These are phyloP conservation scores for Xeromyces bisporus DNA, from an alignment of 495 filamentous ascomycete species.

Conservation along the genomic window DNA sequence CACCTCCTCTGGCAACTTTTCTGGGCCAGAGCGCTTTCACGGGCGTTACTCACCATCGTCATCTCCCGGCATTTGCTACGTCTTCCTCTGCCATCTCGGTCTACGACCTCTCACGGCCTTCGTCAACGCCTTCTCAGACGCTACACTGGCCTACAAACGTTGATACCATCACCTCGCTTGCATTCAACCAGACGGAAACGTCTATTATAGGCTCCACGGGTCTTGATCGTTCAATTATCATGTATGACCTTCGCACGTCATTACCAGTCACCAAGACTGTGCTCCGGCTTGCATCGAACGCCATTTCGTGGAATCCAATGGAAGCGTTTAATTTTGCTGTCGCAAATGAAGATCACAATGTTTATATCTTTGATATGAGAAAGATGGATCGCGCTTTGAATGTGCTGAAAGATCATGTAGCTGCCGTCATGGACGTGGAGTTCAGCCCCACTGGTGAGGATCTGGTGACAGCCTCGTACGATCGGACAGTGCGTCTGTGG, in stretches of 20 bases:
- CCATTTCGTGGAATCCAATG: conserved; percentile 89
- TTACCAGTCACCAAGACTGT: conserved; percentile 64
- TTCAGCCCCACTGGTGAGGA: conserved; percentile 91
- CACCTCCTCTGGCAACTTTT: conserved; percentile 60
- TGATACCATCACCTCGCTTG: conserved; percentile 80
- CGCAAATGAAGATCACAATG: conserved; percentile 65
- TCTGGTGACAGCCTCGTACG: conserved; percentile 80
- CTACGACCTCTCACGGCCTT: conserved; percentile 66
- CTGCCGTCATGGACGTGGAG: conserved; percentile 92
- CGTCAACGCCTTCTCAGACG: conserved; percentile 55
- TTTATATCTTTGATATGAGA: conserved; percentile 75
- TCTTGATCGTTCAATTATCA: conserved; percentile 67
- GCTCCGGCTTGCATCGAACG: conserved; percentile 67
- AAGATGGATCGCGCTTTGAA: conserved; percentile 71
- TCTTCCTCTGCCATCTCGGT: conserved; percentile 68
- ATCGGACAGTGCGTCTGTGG: conserved; percentile 67
- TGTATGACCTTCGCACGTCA: conserved; percentile 80
- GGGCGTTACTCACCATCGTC: conserved; percentile 65
- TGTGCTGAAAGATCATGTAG: conserved; percentile 89
- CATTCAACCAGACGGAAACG: conserved; percentile 90
- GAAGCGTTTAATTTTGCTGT: conserved; percentile 85
- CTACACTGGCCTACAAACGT: conserved; percentile 72
- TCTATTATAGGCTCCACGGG: conserved; percentile 71
- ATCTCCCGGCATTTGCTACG: conserved; percentile 55
- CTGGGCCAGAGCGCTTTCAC: conserved; percentile 70